Conservation (phyloP, 306 rosid genomes). For the Erythrophleum fordii region DNA sequence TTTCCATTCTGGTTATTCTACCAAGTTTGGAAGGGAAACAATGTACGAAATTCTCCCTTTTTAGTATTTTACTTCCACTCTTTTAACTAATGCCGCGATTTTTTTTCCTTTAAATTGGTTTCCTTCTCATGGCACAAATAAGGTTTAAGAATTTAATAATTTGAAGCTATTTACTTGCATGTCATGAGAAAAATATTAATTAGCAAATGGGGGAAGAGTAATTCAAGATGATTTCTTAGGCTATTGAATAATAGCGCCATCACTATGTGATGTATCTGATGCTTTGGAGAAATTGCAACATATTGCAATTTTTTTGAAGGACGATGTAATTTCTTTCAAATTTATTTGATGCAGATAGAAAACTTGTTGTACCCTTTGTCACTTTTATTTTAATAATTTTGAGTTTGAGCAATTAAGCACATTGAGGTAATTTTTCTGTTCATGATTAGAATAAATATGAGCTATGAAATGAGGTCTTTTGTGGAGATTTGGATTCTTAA, state of each 20-base stretch:
- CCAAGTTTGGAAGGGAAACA: slow-evolving; percentile 71
- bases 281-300: not conserved
- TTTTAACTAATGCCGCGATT: not conserved
- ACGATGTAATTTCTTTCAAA: not conserved
- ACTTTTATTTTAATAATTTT: not conserved
- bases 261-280: no score
- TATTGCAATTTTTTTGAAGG: not conserved
- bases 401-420: slow-evolving; percentile 3
- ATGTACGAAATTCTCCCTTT: not conserved
- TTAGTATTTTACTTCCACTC: not conserved
- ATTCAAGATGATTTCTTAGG: no score
- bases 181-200: not conserved
- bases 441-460: no score
- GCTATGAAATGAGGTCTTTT: no score
- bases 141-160: not conserved
- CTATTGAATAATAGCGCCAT: no score
- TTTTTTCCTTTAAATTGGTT: not conserved
- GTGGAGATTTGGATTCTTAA: no score
- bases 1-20: no score
- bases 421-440: not conserved
- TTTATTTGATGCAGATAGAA: not conserved
- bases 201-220: not conserved
- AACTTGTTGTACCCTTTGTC: not conserved
- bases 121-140: not conserved
- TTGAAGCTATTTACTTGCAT: not conserved